Evolutionary conservation across 371 early-diverging fungal species (phyloP).

Genomic region (Mortierella sp.): DNA sequence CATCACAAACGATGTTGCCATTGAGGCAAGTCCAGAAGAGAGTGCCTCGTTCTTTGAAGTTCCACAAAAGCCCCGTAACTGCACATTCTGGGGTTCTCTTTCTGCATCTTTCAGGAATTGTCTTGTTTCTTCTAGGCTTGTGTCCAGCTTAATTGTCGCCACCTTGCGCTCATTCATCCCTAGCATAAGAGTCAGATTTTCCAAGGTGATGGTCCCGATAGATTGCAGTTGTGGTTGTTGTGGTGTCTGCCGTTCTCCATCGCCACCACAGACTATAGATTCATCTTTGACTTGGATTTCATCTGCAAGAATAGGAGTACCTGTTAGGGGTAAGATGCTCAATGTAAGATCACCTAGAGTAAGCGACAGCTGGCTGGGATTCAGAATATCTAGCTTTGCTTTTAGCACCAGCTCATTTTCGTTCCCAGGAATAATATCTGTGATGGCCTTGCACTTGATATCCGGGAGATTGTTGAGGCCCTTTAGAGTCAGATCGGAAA

Average conservation of each 20-base stretch:
- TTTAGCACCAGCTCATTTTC: slow-evolving; percentile 7
- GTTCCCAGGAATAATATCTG: background rate
- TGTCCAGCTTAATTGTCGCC: slow-evolving; percentile 14
- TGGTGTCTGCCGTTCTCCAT: background rate
- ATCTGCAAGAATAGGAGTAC: background rate
- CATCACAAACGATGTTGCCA: slow-evolving; percentile 19
- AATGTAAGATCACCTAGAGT: slow-evolving; percentile 26
- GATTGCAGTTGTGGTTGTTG: background rate
- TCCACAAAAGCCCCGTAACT: slow-evolving; percentile 34
- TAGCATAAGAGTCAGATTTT: slow-evolving; percentile 15
- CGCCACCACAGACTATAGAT: background rate
- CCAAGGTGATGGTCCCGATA: slow-evolving; percentile 12
- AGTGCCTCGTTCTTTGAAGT: slow-evolving; percentile 52
- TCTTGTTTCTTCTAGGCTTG: slow-evolving; percentile 13
- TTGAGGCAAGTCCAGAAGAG: slow-evolving; percentile 31
- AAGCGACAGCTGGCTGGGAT: slow-evolving; percentile 35
- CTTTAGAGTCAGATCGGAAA: slow-evolving; percentile 30
- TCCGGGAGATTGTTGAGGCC: slow-evolving; percentile 35
- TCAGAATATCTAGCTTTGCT: slow-evolving; percentile 13
- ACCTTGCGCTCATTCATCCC: slow-evolving; percentile 22
- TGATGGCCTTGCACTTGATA: slow-evolving; percentile 20
- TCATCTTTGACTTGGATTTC: background rate
- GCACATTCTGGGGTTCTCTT: slow-evolving; percentile 1
- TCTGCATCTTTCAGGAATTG: slow-evolving; percentile 13
- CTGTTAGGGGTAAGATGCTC: background rate